These are phyloP conservation scores for Clonostachys rhizophaga DNA, from an alignment of 2,329 filamentous ascomycete genomes.

Conservation along the genomic window DNA sequence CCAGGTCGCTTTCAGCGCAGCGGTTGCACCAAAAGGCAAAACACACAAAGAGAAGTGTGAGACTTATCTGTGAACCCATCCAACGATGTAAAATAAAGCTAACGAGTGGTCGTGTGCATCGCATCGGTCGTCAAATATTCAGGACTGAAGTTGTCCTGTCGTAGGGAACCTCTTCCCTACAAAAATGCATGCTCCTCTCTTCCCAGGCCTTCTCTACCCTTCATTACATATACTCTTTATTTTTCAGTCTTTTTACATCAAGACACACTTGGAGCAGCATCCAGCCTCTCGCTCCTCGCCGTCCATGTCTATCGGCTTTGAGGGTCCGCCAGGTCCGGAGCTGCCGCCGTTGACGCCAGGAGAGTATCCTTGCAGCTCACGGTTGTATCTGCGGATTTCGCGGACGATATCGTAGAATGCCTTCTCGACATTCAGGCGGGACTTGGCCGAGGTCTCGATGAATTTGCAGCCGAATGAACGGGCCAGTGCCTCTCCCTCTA, in stretches of 20 bases:
- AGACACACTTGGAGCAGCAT: conserved; percentile 81
- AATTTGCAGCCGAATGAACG: conserved; percentile 93
- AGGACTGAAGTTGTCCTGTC: too few relatives aligned
- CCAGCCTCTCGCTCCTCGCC: conserved; percentile 64
- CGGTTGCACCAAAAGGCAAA: too few relatives aligned
- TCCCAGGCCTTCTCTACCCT: neutral
- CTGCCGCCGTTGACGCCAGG: conserved; percentile 59
- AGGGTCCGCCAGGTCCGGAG: conserved; percentile 55
- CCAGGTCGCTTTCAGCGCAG: too few relatives aligned
- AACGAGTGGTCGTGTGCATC: too few relatives aligned
- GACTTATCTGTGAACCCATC: too few relatives aligned
- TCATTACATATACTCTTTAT: conserved; percentile 1
- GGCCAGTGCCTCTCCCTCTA: conserved; percentile 88
- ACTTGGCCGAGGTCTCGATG: conserved; percentile 98
- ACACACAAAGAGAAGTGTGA: too few relatives aligned
- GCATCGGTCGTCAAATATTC: too few relatives aligned
- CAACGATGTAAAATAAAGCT: too few relatives aligned
- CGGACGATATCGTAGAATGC: conserved; percentile 98
- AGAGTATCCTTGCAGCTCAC: conserved; percentile 89
- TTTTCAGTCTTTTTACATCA: conserved; percentile 56
- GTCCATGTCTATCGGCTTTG: conserved; percentile 75
- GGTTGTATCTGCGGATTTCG: conserved; percentile 97
- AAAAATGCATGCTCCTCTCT: too few relatives aligned
- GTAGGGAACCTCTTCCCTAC: too few relatives aligned
- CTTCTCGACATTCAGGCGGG: conserved; percentile 95